Base-by-base conservation (phyloP, 2,329 filamentous ascomycete species). In the Plenodomus tracheiphilus region DNA sequence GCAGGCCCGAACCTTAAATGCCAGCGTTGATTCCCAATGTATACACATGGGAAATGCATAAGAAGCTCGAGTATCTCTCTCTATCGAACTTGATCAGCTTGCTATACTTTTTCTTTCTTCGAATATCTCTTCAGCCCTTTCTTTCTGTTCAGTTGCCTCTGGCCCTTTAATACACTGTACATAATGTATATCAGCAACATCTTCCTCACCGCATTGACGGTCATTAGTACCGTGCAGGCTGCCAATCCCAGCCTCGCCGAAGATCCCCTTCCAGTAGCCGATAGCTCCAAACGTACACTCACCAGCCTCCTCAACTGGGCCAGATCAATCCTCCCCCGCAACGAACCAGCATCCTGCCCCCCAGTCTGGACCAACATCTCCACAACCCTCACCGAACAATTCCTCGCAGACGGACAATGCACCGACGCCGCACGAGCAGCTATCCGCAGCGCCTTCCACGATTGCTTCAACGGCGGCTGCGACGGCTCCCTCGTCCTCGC, bases 401-500 rank as follows among this genome's bases (percentile, higher is more conserved):
- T 70, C 43, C 60, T 70, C 10, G 56, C 56, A 38, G 54, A 70
- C 39, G 67, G 67, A 9, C 61, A 70, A 49, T 72, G 69, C 47
- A 71, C 65, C 46, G 69, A 70, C 49, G 65, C 65, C 3, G 69
- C 69, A 18, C 68, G 68, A 11, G 66, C 64, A 19, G 69, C 69
- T 8, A 72, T 72, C 35, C 57, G 69, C 20, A 56, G 54, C 3
- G 58, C 66, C 2, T 72, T 72, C 54, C 69, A 72, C 19, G 69
- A 71, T 49, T 71, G 68, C 56, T 70, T 70, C 62, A 65, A 66
- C 39, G 69, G 68, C 13, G 65, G 66, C 2, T 71, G 68, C 39
- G 69, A 72, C 36, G 69, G 69, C 9, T 72, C 69, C 20, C 56
- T 72, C 20, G 69, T 72, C 41, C 63, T 71, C 15, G 66, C 69